Evolutionary conservation across 2,329 filamentous ascomycete genomes (phyloP), one percentile per base, ranked within the genome.

Genomic region (Emergomyces pasteurianus): DNA sequence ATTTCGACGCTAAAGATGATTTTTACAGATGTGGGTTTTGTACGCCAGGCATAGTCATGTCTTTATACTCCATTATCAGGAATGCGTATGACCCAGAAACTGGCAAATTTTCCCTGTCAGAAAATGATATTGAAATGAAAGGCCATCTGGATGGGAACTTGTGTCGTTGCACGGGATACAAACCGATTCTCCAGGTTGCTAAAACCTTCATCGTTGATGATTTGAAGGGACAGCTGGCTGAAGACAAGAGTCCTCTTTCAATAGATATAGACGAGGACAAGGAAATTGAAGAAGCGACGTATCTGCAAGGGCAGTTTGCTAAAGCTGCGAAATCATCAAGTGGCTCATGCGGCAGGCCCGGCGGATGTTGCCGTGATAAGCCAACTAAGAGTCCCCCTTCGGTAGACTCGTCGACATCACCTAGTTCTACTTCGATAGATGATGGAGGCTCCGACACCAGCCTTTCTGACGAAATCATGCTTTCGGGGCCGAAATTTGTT

Each of bases 141-240:
- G 91, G 95, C 74, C 90, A 89, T 0, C 94, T 95, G 66, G 90
- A 95, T 71, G 90, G 90, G 0, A 95, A 95, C 65, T 77, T 95
- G 26, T 95, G 91, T 71, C 82, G 90, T 59, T 95, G 91, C 73
- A 95, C 90, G 0, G 90, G 90, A 2, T 95, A 95, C 70, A 80
- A 89, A 53, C 88, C 91, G 0, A 95, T 96, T 61, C 77, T 95
- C 1, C 89, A 95, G 70, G 90, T 90, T 1, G 90, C 90, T 8
- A 88, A 90, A 68, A 90, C 87, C 0, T 96, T 96, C 72, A 62
- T 68, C 12, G 60, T 59, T 21, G 62, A 90, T 83, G 66, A 69
- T 61, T 60, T 69, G 77, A 79, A 34, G 79, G 81, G 36, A 76
- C 74, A 46, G 70, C 71, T 53, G 82, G 79, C 65, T 75, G 74